phyloP scores from a whole-genome alignment of 352 stramenopile species.

The Phytopythium sindhum region DNA sequence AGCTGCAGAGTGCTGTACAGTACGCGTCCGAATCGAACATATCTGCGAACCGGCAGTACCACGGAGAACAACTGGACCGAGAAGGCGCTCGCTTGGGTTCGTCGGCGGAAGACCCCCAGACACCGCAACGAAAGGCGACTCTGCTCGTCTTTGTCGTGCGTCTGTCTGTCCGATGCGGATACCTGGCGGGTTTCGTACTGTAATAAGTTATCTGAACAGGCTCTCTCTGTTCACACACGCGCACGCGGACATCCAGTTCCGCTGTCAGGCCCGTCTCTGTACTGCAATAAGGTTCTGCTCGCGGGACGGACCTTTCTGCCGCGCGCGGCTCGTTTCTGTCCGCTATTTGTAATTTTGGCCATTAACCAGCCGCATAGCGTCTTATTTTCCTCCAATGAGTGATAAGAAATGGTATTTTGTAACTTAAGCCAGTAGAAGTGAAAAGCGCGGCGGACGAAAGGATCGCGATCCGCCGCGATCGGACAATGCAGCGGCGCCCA shows the following conservation, averaged over 20 bases:
- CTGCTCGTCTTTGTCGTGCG: background rate
- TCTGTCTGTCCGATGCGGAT: too few species aligned
- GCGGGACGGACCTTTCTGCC: constrained; percentile 9
- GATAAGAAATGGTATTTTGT: background rate
- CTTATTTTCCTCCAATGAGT: constrained; percentile 2
- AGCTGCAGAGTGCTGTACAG: background rate
- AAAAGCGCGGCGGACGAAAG: background rate
- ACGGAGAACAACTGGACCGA: constrained; percentile 1
- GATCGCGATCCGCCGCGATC: constrained; percentile 13
- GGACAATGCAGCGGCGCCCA: constrained; percentile 13
- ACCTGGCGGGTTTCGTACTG: background rate
- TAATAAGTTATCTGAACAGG: background rate
- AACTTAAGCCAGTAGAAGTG: background rate
- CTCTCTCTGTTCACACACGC: background rate
- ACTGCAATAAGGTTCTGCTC: background rate
- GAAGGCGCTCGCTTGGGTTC: background rate
- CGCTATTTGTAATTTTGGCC: constrained; percentile 3
- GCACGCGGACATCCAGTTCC: constrained; percentile 9
- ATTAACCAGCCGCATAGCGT: background rate
- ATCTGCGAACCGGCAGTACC: background rate
- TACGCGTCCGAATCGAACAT: background rate
- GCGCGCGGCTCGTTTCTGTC: background rate
- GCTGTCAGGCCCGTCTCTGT: constrained; percentile 4
- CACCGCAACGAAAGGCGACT: background rate
- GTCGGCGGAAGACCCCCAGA: background rate